A percentile compares a stretch with the other conserved stretches of the same genome.
Conservation (phyloP, 257 asterid species). For the Solanum chilense region DNA sequence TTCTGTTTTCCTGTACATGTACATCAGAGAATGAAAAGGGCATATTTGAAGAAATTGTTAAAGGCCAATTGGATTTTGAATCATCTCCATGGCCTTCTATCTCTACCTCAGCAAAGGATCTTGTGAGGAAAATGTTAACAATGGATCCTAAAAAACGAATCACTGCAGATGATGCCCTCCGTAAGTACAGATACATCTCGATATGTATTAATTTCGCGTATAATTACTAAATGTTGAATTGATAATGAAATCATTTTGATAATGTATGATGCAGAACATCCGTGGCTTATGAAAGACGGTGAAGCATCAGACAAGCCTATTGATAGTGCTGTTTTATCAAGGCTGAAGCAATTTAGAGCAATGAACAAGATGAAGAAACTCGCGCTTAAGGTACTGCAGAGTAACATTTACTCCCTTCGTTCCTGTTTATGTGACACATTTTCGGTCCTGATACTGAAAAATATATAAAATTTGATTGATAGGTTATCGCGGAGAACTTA, state of each 20-base stretch:
- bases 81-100: constrained; percentile 40
- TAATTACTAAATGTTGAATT: background rate
- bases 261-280: constrained; percentile 52
- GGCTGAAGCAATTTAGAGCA: constrained; percentile 90
- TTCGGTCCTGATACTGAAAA: background rate
- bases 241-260: background rate
- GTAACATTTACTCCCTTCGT: background rate
- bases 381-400: constrained; percentile 57
- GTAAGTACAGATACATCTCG: constrained; percentile 1
- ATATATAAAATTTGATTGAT: constrained; percentile 5
- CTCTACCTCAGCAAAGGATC: constrained; percentile 34
- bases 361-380: constrained; percentile 90
- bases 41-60: constrained; percentile 17
- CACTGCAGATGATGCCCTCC: constrained; percentile 28
- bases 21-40: constrained; percentile 22
- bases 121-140: constrained; percentile 25
- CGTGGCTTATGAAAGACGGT: constrained; percentile 84
- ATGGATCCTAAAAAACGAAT: constrained; percentile 25
- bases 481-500: constrained; percentile 80
- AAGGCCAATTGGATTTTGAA: constrained; percentile 22
- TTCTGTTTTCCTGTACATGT: background rate
- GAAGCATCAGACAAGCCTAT: constrained; percentile 87
- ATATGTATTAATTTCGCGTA: background rate
- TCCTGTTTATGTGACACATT: background rate
- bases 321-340: constrained; percentile 64